These are phyloP conservation scores for Apiospora malaysiana DNA, from an alignment of 2,329 filamentous ascomycete species.

Conservation along the genomic window DNA sequence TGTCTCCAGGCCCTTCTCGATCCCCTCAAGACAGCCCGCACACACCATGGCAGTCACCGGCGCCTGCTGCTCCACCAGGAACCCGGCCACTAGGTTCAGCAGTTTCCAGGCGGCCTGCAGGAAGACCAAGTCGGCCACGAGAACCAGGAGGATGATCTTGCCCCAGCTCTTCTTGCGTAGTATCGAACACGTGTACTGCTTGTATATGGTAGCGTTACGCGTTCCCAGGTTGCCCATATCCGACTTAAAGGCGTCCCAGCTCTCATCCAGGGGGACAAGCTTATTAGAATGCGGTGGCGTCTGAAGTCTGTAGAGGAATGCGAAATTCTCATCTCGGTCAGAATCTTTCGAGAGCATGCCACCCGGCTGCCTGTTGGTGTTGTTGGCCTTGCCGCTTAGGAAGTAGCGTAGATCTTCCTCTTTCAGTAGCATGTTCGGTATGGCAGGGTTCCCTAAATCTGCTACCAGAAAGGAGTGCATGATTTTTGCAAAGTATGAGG, in stretches of 20 bases:
- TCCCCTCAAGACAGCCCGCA: conserved; percentile 1
- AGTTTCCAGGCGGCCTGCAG: conserved; percentile 1
- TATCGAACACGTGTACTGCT: not conserved
- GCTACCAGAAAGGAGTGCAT: conserved; percentile 4
- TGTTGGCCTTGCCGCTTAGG: not conserved
- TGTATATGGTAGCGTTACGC: not conserved
- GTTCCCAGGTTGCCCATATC: not conserved
- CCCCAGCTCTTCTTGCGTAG: not conserved
- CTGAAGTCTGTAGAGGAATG: too few relatives aligned
- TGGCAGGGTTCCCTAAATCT: not conserved
- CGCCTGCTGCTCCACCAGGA: not conserved
- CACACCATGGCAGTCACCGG: not conserved
- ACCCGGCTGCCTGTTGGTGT: not conserved
- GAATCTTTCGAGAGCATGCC: not conserved
- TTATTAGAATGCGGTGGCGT: too few relatives aligned
- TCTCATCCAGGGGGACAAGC: too few relatives aligned
- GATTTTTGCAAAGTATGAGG: not conserved
- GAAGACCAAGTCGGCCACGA: conserved; percentile 7
- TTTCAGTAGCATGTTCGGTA: conserved; percentile 15
- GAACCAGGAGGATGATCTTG: conserved; percentile 1
- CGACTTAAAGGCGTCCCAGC: not conserved
- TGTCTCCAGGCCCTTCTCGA: not conserved
- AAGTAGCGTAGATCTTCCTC: not conserved
- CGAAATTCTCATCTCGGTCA: too few relatives aligned
- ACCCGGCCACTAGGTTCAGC: not conserved